Percentiles rank a stretch among this genome's conserved stretches.
Conservation (phyloP, 495 filamentous ascomycete genomes). For the Baudoinia panamericana region DNA sequence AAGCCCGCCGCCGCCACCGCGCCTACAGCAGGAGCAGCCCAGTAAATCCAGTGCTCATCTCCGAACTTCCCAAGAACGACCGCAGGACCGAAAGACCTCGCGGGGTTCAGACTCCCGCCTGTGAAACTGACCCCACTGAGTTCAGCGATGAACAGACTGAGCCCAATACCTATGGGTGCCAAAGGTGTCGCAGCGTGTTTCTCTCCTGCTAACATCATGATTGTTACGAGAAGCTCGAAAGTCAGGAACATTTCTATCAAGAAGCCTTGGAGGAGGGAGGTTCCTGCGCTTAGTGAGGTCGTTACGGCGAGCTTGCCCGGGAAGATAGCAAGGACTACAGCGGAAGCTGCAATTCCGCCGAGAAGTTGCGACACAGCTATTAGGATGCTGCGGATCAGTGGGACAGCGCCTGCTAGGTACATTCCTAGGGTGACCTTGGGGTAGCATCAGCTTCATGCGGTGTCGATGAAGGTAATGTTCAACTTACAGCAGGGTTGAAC, state of each 20-base stretch:
- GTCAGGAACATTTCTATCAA: slow-evolving; percentile 21
- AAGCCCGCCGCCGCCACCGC: slow-evolving; percentile 42
- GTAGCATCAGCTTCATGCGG: background rate
- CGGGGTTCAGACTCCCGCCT: slow-evolving; percentile 20
- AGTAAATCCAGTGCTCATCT: slow-evolving; percentile 22
- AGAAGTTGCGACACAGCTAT: slow-evolving; percentile 13
- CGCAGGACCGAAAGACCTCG: slow-evolving; percentile 17
- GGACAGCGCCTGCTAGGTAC: slow-evolving; percentile 8
- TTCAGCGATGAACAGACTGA: slow-evolving; percentile 21
- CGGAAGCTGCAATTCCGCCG: slow-evolving; percentile 13
- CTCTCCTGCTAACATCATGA: slow-evolving; percentile 22
- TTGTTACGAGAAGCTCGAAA: slow-evolving; percentile 17
- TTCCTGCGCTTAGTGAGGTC: slow-evolving; percentile 8
- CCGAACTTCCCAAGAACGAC: slow-evolving; percentile 11
- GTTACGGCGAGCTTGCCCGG: slow-evolving; percentile 11
- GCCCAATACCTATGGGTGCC: slow-evolving; percentile 21
- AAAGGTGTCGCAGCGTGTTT: slow-evolving; percentile 19
- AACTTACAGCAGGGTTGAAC: slow-evolving; percentile 30
- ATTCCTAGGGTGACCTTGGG: slow-evolving; percentile 17
- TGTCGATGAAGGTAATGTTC: background rate
- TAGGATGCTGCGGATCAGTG: slow-evolving; percentile 13
- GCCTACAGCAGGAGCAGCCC: slow-evolving; percentile 50
- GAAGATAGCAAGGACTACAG: slow-evolving; percentile 16
- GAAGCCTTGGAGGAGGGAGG: slow-evolving; percentile 12
- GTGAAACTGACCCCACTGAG: slow-evolving; percentile 19